Base-by-base conservation (phyloP, 352 stramenopile species). In the Phytophthora crassamura region DNA sequence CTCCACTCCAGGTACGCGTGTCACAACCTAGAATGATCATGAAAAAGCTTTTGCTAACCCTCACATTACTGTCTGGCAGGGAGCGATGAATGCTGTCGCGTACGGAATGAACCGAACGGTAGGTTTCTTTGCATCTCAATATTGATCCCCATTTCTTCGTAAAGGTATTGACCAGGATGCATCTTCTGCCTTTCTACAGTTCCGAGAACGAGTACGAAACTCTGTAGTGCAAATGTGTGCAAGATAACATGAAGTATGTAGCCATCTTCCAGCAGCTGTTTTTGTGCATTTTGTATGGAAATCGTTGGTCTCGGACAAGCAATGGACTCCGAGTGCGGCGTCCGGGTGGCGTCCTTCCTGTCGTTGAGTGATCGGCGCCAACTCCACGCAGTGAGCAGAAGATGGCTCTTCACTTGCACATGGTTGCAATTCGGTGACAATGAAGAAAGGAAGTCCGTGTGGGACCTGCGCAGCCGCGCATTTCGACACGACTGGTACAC, bases 21-120 rank as follows among this genome's bases (percentile, higher is more conserved):
- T 32, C 28, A 32, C 28, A 32, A 32, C 28, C 28, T 32, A 32
- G 28, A 32, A 32, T 32, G 28, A 8, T 7, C 30, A 58, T 4
- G 7, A 53, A 53, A 46, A 15, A 57, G n/a, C 8, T 4, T 33
- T 57, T 7, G 22, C 42, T 16, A 25, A 42, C 5, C 14, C 15
- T 47, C 47, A 33, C 33, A 18, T 48, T 55, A n/a, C 11, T 54
- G 1, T 52, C 14, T 58, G 15, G 41, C n/a, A 91, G 80, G 82
- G 85, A 42, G 72, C 69, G 0, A 76, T 90, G 61, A 91, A 91
- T 59, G 69, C 77, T 7, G 9, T 84, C 18, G 77, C 61, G 0
- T 93, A 91, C 47, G 81, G 85, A 15, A 67, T 89, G 58, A 91
- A 91, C 61, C 51, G 61, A n/a, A 81, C 81, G 72, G 84, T 91